phyloP scores from a whole-genome alignment of 164 flowering plant genomes.

The Kalanchoe fedtschenkoi region DNA sequence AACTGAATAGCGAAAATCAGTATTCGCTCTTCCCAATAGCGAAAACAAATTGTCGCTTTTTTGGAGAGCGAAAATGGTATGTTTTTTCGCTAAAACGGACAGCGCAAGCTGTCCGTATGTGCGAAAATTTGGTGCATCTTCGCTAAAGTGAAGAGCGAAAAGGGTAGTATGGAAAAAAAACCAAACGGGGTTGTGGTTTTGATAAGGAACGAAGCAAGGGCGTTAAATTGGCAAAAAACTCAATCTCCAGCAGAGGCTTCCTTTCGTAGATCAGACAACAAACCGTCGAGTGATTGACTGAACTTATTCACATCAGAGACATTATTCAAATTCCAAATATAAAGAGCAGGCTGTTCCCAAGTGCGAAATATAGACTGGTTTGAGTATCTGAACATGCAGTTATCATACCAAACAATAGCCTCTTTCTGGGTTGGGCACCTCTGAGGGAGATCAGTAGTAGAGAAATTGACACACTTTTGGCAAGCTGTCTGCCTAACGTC shows the following conservation, averaged over 20 bases:
- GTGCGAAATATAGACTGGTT: background rate
- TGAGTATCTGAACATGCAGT: constrained; percentile 10
- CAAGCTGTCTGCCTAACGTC: constrained; percentile 14
- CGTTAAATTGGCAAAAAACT: too few relatives aligned
- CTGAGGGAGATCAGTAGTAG: background rate
- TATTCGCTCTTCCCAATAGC: too few relatives aligned
- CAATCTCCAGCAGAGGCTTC: constrained; percentile 15
- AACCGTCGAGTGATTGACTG: background rate
- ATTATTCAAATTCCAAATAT: background rate
- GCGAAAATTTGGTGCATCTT: too few relatives aligned
- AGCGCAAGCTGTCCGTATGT: too few relatives aligned
- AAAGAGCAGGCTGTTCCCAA: background rate
- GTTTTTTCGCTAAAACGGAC: too few relatives aligned
- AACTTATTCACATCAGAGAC: background rate
- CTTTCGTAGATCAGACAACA: background rate
- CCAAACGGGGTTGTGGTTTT: too few relatives aligned
- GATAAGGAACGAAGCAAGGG: too few relatives aligned
- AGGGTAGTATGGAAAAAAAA: too few relatives aligned
- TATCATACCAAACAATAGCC: constrained; percentile 8
- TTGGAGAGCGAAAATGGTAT: too few relatives aligned
- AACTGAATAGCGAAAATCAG: too few relatives aligned
- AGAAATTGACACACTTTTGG: constrained; percentile 11
- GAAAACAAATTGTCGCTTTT: too few relatives aligned
- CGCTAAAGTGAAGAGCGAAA: too few relatives aligned
- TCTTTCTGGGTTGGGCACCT: background rate